These are phyloP conservation scores for Yamadazyma philogaea DNA, from an alignment of 805 yeast genomes.

Conservation along the genomic window DNA sequence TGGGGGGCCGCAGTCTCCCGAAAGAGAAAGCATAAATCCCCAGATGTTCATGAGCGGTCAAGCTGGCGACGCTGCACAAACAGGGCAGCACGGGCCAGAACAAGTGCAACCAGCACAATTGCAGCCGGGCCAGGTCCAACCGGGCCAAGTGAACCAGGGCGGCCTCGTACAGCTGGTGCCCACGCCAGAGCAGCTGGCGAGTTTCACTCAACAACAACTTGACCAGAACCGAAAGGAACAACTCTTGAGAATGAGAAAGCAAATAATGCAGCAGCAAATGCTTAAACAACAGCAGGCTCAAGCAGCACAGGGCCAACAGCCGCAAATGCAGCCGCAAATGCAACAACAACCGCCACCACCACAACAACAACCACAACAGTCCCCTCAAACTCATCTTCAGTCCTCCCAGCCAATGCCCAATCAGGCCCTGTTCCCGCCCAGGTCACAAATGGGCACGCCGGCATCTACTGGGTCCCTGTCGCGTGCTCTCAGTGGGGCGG, in stretches of 20 bases:
- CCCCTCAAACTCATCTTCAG: too few relatives aligned
- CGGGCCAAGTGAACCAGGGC: too few relatives aligned
- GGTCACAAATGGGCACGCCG: conserved; percentile 11
- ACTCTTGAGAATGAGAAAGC: conserved; percentile 37
- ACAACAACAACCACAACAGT: conserved; percentile 5
- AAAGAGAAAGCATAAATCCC: conserved; percentile 14
- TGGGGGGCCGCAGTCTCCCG: conserved; percentile 12
- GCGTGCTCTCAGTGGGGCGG: conserved; percentile 6
- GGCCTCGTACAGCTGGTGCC: background rate
- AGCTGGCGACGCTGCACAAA: conserved; percentile 16
- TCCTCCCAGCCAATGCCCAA: background rate
- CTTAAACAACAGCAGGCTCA: conserved; percentile 19
- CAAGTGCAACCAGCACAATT: conserved; percentile 17
- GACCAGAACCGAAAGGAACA: conserved; percentile 28
- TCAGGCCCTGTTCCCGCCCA: background rate
- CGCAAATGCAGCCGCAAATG: conserved; percentile 6
- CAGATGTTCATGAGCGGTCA: conserved; percentile 22
- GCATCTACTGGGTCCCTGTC: conserved; percentile 4
- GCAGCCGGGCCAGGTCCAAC: conserved; percentile 17
- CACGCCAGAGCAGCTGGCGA: conserved; percentile 6
- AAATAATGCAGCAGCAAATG: conserved; percentile 37
- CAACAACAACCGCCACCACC: conserved; percentile 14
- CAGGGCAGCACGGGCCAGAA: conserved; percentile 18
- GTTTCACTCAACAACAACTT: conserved; percentile 21
- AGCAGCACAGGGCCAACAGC: background rate